Base-by-base conservation (phyloP, 176 grass and related monocot genomes). In the Thinopyrum elongatum region DNA sequence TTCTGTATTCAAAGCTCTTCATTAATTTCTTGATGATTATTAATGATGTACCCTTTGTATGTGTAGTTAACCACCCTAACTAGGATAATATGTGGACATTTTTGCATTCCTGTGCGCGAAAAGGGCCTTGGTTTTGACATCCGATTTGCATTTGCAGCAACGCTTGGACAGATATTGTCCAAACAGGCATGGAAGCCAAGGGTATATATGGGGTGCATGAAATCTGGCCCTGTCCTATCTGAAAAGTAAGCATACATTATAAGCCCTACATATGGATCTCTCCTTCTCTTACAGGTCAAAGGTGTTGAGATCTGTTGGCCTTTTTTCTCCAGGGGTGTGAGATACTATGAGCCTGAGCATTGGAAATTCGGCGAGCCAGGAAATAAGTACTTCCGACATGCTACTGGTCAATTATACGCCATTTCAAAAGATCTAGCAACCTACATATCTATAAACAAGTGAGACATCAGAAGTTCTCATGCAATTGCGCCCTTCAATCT, bases 131-230 rank as follows among this genome's bases (percentile, higher is more conserved):
- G 13, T 76, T 19, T 35, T 65, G 19, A 28, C 1, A 59, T 5
- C 1, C 38, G 61, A 15, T 74, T 66, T 58, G 42, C n/a, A 38
- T 76, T 89, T 91, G 80, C 86, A 94, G 89, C 89, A 64, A 91
- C 89, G 0, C 89, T 94, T 31, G 92, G 92, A 81, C 79, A 89
- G 4, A 91, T 86, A 80, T 82, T 94, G 60, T 86, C 92, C 8
- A 91, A 75, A 70, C 92, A 89, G 47, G 85, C 90, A 53, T 65
- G 90, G 86, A 98, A 90, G 82, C 91, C 91, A 28, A 89, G 93
- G 70, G 92, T 98, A 70, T 98, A 98, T 82, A 98, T 95, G 74
- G 96, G 96, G 57, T 98, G 96, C 91, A 98, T 98, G 96, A 98
- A 95, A 79, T 98, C 91, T 76, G 96, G 96, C 47, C 96, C 96